These are phyloP conservation scores for Clarireedia sp. DNA, from an alignment of 2,329 filamentous ascomycete genomes.

Conservation along the genomic window DNA sequence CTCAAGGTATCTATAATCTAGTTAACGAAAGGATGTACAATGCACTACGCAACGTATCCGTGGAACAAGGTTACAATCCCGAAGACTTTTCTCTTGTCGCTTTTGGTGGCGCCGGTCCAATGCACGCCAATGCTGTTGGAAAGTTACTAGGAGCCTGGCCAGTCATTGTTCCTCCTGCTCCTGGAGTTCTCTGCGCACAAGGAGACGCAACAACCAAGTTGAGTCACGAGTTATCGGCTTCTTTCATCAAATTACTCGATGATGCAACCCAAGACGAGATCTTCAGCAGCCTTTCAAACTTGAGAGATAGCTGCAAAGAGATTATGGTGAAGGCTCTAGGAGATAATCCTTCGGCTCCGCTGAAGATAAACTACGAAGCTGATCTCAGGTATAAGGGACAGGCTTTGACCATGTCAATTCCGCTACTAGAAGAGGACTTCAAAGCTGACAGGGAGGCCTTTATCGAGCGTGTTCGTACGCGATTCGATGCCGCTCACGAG, in stretches of 20 bases:
- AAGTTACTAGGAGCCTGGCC: constrained; percentile 3
- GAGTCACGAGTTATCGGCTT: constrained; percentile 1
- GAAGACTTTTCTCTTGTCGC: constrained; percentile 2
- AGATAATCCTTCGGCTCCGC: not conserved
- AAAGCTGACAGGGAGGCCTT: not conserved
- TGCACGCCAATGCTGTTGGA: constrained; percentile 4
- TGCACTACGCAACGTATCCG: not conserved
- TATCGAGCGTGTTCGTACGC: not conserved
- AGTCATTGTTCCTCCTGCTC: constrained; percentile 1
- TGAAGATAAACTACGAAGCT: not conserved
- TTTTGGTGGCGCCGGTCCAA: constrained; percentile 1
- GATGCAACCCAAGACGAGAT: not conserved
- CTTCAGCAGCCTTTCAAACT: not conserved
- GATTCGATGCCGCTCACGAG: constrained; percentile 2
- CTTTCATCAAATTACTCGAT: not conserved
- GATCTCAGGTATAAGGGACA: constrained; percentile 4
- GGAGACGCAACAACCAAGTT: constrained; percentile 2
- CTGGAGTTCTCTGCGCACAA: constrained; percentile 3
- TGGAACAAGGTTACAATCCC: constrained; percentile 4
- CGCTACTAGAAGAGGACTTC: not conserved
- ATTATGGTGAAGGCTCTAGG: not conserved
- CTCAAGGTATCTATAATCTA: constrained; percentile 1
- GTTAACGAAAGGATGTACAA: constrained; percentile 5
- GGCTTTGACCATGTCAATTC: constrained; percentile 1
- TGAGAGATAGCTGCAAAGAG: not conserved